Percentiles rank a stretch among this genome's conserved stretches.
phyloP scores from a whole-genome alignment of 225 moss, liverwort and hornwort genomes.

The Sphagnum tenellum region DNA sequence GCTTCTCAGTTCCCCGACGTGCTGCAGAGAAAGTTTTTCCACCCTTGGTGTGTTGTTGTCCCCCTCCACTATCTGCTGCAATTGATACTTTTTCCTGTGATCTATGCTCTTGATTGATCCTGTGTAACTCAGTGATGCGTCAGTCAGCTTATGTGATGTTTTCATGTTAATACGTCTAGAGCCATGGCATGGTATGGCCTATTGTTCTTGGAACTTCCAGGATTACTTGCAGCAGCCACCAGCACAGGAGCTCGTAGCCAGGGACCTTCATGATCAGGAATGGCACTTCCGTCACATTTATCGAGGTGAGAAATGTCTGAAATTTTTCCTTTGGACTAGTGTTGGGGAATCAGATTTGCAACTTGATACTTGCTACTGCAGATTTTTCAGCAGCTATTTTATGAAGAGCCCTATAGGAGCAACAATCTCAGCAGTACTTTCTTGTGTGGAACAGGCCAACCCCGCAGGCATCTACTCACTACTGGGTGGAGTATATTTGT shows the following conservation, averaged over 20 bases:
- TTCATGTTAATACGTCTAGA: too few relatives aligned
- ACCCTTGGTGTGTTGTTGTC: constrained; percentile 26
- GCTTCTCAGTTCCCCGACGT: constrained; percentile 43
- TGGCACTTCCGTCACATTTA: constrained; percentile 93
- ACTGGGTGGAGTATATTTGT: constrained; percentile 58
- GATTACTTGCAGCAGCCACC: constrained; percentile 65
- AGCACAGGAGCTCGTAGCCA: constrained; percentile 77
- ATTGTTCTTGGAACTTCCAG: constrained; percentile 15
- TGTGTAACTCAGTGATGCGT: too few relatives aligned
- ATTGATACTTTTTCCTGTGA: too few relatives aligned
- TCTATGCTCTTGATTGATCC: too few relatives aligned
- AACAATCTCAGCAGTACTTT: background rate
- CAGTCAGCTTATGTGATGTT: too few relatives aligned
- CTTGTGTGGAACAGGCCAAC: constrained; percentile 26
- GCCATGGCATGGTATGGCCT: too few relatives aligned
- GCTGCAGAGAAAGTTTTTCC: constrained; percentile 57
- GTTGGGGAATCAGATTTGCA: too few relatives aligned
- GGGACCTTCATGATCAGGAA: constrained; percentile 78
- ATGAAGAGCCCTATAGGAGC: background rate
- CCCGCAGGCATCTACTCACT: constrained; percentile 43
- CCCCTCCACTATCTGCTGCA: too few relatives aligned
- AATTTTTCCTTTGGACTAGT: background rate
- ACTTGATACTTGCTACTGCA: too few relatives aligned
- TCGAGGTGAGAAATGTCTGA: constrained; percentile 27
- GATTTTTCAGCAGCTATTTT: too few relatives aligned